Conservation (phyloP, 352 stramenopile species). For the Blastocystis sp. region DNA sequence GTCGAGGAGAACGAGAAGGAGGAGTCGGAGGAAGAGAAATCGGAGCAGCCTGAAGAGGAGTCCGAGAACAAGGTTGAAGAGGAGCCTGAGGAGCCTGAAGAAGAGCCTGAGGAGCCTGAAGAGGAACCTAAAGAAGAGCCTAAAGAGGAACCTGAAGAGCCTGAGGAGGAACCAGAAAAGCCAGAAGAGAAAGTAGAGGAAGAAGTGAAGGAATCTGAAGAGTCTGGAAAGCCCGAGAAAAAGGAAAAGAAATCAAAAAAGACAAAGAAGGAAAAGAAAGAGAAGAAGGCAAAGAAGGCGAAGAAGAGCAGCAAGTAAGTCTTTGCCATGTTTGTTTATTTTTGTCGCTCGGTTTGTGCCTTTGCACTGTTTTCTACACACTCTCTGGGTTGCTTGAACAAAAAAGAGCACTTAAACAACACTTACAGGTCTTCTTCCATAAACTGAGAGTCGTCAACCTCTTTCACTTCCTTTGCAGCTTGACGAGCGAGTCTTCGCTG, state of each 20-base stretch:
- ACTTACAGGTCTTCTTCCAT: constrained; percentile 41
- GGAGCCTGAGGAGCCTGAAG: background rate
- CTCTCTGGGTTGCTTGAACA: background rate
- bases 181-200: constrained; percentile 6
- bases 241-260: constrained; percentile 44
- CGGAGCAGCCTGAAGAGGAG: no score
- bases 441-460: constrained; percentile 42
- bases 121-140: background rate
- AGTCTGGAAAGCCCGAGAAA: background rate
- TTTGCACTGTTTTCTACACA: background rate
- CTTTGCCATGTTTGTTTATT: background rate
- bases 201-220: background rate
- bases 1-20: no score
- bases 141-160: background rate
- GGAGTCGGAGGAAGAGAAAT: background rate
- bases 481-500: background rate
- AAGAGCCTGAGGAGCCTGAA: background rate
- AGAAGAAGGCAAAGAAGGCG: constrained; percentile 49
- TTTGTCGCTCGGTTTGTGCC: background rate
- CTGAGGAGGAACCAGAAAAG: background rate
- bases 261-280: constrained; percentile 61
- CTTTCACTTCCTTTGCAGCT: background rate
- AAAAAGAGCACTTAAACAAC: background rate
- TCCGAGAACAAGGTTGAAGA: background rate
- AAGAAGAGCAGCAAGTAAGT: constrained; percentile 11